Percentiles rank a stretch among this genome's conserved stretches.
Conservation (phyloP, 139 green algal species). For the Tetradesmus obliquus region DNA sequence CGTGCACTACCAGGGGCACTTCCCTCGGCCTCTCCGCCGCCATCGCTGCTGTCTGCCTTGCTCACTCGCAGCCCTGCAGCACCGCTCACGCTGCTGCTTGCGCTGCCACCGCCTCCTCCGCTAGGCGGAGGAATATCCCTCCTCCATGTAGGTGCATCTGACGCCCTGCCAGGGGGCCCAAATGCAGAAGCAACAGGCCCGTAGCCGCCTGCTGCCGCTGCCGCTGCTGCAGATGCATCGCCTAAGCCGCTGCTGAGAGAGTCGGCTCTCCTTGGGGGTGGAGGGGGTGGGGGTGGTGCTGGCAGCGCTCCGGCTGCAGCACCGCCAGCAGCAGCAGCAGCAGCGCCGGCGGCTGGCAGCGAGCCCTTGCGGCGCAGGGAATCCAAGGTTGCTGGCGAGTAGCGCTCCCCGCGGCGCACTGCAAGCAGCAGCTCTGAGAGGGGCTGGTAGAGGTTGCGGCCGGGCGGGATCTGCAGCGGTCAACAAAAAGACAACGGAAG, state of each 20-base stretch:
- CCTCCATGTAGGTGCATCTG: conserved; percentile 28
- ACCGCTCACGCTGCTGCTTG: neutral
- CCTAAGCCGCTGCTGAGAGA: neutral
- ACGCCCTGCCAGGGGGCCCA: conserved; percentile 5
- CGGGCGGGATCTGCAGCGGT: conserved; percentile 27
- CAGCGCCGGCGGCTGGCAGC: neutral
- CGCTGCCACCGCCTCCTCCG: neutral
- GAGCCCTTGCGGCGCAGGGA: conserved; percentile 13
- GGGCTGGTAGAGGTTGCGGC: neutral
- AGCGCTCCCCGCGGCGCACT: conserved; percentile 2
- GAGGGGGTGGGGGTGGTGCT: conserved; percentile 14
- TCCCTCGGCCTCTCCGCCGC: neutral
- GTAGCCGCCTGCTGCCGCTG: neutral
- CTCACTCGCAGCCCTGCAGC: neutral
- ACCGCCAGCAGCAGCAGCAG: neutral
- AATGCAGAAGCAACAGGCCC: neutral
- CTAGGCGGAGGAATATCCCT: conserved; percentile 7
- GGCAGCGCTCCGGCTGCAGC: neutral
- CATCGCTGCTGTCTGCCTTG: neutral
- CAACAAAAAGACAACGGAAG: neutral
- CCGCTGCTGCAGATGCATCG: neutral
- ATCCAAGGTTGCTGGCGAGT: neutral
- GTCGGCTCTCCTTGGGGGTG: conserved; percentile 10
- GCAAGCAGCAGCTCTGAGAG: conserved; percentile 22
- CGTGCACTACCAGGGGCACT: neutral